Conservation (phyloP, 768 basidiomycete genomes). For the Suillus decipiens region DNA sequence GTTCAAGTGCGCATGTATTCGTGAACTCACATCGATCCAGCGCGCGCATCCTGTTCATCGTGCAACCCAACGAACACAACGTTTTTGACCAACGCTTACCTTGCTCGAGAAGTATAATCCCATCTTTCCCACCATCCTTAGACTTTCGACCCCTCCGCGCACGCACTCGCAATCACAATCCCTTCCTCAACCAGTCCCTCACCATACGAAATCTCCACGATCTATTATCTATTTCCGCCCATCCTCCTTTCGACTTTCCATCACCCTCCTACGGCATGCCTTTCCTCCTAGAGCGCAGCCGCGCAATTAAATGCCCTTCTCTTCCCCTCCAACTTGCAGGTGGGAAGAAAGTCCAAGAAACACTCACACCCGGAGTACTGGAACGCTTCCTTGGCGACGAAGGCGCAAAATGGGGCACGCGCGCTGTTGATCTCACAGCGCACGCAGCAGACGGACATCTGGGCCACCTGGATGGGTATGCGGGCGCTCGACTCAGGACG, state of each 20-base stretch:
- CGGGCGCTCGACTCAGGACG: slow-evolving; percentile 66
- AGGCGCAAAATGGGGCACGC: slow-evolving; percentile 32
- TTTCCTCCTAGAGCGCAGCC: slow-evolving; percentile 74
- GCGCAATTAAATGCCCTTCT: slow-evolving; percentile 91
- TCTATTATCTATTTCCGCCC: slow-evolving; percentile 96
- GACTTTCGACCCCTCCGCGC: slow-evolving; percentile 46
- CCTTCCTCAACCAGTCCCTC: slow-evolving; percentile 9
- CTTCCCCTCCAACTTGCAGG: slow-evolving; percentile 94
- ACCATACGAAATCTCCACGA: slow-evolving; percentile 72
- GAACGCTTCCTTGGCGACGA: slow-evolving; percentile 66
- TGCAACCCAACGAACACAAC: slow-evolving; percentile 87
- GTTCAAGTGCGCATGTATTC: not conserved
- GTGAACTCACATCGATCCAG: slow-evolving; percentile 25
- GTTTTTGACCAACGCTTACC: slow-evolving; percentile 91
- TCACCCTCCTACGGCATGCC: slow-evolving; percentile 63
- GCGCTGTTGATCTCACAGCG: slow-evolving; percentile 29
- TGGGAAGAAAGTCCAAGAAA: slow-evolving; percentile 94
- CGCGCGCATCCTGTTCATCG: slow-evolving; percentile 79
- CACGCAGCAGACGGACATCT: slow-evolving; percentile 50
- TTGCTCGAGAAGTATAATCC: slow-evolving; percentile 70
- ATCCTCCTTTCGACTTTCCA: slow-evolving; percentile 80
- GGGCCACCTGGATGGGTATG: slow-evolving; percentile 86
- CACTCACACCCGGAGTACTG: slow-evolving; percentile 71
- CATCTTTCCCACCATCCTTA: not conserved
- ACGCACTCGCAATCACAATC: slow-evolving; percentile 40